phyloP scores from a whole-genome alignment of 1,139 yeast genomes.

The Scheffersomyces cryptocercus region DNA sequence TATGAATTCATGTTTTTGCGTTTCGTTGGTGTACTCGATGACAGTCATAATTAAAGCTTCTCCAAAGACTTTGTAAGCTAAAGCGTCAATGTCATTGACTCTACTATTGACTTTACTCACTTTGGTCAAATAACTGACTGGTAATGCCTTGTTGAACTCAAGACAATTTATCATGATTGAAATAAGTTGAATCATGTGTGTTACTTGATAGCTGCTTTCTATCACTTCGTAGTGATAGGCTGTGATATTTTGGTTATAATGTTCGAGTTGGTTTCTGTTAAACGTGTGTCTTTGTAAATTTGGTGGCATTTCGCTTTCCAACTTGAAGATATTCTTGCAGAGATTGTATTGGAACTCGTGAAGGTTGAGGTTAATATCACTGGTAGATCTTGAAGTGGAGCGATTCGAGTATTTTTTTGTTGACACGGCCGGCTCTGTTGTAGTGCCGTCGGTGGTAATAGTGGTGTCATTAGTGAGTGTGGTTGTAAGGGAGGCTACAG shows the following conservation, averaged over 20 bases:
- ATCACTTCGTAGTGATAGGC: constrained; percentile 10
- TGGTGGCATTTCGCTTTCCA: constrained; percentile 4
- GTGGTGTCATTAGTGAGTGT: neutral
- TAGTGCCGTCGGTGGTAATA: too few relatives aligned
- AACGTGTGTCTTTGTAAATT: neutral
- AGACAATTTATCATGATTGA: constrained; percentile 18
- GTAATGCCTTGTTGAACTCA: constrained; percentile 14
- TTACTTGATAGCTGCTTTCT: constrained; percentile 18
- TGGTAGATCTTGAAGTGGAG: neutral
- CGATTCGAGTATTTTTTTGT: neutral
- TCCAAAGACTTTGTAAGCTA: constrained; percentile 20
- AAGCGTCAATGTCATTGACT: constrained; percentile 17
- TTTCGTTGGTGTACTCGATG: constrained; percentile 10
- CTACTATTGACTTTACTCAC: constrained; percentile 20
- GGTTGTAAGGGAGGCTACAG: neutral
- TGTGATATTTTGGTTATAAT: constrained; percentile 7
- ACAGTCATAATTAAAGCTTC: constrained; percentile 21
- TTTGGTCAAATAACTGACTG: constrained; percentile 11
- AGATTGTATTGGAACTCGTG: constrained; percentile 6
- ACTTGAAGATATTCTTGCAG: constrained; percentile 8
- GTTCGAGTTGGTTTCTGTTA: constrained; percentile 6
- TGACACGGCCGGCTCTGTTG: too few relatives aligned
- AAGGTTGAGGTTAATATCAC: constrained; percentile 4
- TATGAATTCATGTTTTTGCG: neutral
- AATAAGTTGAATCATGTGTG: constrained; percentile 18